Evolutionary conservation across 768 basidiomycete species (phyloP).

Genomic region (Lentinula guzmanii): DNA sequence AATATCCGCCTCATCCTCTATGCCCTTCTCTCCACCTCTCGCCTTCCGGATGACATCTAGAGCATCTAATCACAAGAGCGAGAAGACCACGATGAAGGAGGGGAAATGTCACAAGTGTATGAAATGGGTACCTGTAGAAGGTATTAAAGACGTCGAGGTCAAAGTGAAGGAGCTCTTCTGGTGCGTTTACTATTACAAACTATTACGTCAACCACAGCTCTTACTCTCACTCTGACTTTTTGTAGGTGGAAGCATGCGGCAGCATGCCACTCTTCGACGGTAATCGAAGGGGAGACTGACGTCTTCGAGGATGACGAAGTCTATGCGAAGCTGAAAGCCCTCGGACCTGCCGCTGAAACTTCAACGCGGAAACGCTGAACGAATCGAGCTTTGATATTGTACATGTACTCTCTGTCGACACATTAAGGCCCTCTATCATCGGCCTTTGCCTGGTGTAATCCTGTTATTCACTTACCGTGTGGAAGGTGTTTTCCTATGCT

Average conservation of each 20-base stretch:
- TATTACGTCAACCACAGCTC: neutral
- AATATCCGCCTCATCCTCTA: conserved; percentile 60
- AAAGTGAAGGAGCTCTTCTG: conserved; percentile 79
- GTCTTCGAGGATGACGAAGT: conserved; percentile 51
- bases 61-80: conserved; percentile 46
- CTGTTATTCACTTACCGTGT: no score
- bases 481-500: neutral
- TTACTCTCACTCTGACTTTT: neutral
- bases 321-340: conserved; percentile 18
- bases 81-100: conserved; percentile 53
- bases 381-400: neutral
- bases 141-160: conserved; percentile 65
- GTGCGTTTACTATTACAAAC: conserved; percentile 31
- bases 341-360: conserved; percentile 9
- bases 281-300: conserved; percentile 50
- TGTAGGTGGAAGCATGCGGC: conserved; percentile 82
- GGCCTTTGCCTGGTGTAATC: no score
- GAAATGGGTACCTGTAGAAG: conserved; percentile 69
- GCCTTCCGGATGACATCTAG: conserved; percentile 49
- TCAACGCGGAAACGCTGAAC: neutral
- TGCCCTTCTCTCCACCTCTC: conserved; percentile 74
- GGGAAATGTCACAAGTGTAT: conserved; percentile 76
- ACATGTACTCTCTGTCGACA: no score
- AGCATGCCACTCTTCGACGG: conserved; percentile 58
- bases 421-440: no score